Evolutionary conservation across 371 early-diverging fungal genomes (phyloP).

Genomic region (Mycotypha africana): DNA sequence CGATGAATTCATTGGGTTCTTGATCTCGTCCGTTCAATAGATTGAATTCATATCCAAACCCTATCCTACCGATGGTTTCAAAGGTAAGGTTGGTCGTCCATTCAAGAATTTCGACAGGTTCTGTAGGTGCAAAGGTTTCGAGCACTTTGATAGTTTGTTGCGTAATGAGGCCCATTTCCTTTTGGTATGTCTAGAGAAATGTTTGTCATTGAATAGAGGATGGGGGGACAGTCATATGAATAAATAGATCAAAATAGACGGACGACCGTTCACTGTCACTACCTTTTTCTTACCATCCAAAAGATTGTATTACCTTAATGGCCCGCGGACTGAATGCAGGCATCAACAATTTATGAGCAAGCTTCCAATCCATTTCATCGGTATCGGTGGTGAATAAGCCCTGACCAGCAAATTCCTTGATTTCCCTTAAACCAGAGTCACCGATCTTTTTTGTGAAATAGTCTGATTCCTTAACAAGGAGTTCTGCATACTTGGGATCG

Average conservation of each 20-base stretch:
- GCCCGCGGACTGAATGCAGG: conserved; percentile 46
- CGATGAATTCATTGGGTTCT: conserved; percentile 39
- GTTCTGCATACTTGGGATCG: conserved; percentile 31
- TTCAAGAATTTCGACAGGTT: conserved; percentile 38
- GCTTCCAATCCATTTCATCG: conserved; percentile 41
- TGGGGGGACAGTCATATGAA: too few relatives aligned
- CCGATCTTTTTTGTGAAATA: conserved; percentile 37
- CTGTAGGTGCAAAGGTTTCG: conserved; percentile 27
- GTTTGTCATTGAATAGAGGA: too few relatives aligned
- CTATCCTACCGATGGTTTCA: conserved; percentile 47
- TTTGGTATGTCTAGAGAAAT: conserved; percentile 28
- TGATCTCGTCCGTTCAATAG: conserved; percentile 35
- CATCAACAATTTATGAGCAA: conserved; percentile 52
- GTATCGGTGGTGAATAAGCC: conserved; percentile 43
- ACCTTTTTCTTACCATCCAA: too few relatives aligned
- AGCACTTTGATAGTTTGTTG: conserved; percentile 31
- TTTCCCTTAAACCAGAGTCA: conserved; percentile 18
- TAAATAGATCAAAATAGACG: too few relatives aligned
- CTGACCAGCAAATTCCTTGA: conserved; percentile 32
- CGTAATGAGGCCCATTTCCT: conserved; percentile 37
- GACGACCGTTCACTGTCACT: too few relatives aligned
- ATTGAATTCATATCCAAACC: conserved; percentile 58
- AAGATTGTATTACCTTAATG: conserved; percentile 23
- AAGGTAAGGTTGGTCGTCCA: conserved; percentile 56
- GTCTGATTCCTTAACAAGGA: conserved; percentile 30